These are phyloP conservation scores for Phytopythium aichiense DNA, from an alignment of 352 stramenopile genomes.

Conservation along the genomic window DNA sequence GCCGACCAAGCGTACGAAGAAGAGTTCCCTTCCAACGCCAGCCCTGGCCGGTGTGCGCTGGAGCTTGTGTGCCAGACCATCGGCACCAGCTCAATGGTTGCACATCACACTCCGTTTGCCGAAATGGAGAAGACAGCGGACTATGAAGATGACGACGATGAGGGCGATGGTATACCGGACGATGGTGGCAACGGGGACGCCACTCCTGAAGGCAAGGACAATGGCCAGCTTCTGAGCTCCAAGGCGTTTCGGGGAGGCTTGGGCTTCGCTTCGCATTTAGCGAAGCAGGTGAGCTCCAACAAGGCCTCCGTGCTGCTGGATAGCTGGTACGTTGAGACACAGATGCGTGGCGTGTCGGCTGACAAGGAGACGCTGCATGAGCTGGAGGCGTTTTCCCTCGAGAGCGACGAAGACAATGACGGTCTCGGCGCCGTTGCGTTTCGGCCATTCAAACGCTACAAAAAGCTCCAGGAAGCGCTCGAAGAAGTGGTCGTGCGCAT, in stretches of 20 bases:
- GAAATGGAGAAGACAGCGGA: constrained; percentile 1
- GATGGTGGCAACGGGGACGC: constrained; percentile 8
- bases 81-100: constrained; percentile 50
- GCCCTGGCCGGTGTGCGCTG: constrained; percentile 61
- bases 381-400: constrained; percentile 56
- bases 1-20: constrained; percentile 51
- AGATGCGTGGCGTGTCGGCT: constrained; percentile 44
- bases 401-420: constrained; percentile 16
- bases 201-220: constrained; percentile 15
- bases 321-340: constrained; percentile 70
- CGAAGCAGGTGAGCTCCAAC: constrained; percentile 56
- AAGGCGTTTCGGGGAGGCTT: constrained; percentile 57
- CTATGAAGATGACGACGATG: constrained; percentile 10
- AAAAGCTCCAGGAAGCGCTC: constrained; percentile 19
- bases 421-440: constrained; percentile 15
- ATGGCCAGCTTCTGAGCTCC: constrained; percentile 43
- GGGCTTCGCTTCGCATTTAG: constrained; percentile 67
- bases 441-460: constrained; percentile 16
- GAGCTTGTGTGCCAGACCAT: constrained; percentile 65
- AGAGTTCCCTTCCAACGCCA: constrained; percentile 68
- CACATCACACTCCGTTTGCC: constrained; percentile 24
- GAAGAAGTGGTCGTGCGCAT: constrained; percentile 19
- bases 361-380: constrained; percentile 21
- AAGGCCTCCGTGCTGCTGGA: constrained; percentile 61
- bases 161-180: constrained; percentile 10